phyloP scores from a whole-genome alignment of 345 rosid genomes.

The Aquilaria yunnanensis region DNA sequence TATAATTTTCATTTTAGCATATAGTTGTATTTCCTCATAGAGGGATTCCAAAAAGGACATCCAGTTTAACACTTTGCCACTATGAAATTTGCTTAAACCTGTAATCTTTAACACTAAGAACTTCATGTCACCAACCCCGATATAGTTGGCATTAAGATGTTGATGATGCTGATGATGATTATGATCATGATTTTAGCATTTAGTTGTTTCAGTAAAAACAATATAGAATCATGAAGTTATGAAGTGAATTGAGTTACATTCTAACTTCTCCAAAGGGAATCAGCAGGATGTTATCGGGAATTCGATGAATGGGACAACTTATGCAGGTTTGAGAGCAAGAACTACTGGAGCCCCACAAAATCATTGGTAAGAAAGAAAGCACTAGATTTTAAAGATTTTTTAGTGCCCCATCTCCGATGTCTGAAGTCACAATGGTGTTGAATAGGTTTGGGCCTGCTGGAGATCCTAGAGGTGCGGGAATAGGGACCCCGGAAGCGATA shows the following conservation, averaged over 20 bases:
- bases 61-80: neutral
- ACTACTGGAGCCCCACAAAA: slow-evolving; percentile 99
- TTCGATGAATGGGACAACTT: slow-evolving; percentile 89
- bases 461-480: slow-evolving; percentile 98
- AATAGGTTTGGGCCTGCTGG: slow-evolving; percentile 98
- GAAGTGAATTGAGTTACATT: neutral
- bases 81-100: neutral
- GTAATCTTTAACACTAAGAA: no score
- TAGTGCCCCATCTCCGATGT: neutral
- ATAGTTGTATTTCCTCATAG: no score
- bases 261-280: slow-evolving; percentile 5
- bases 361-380: slow-evolving; percentile 58
- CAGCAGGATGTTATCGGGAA: slow-evolving; percentile 86
- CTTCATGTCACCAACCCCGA: no score
- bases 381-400: neutral
- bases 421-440: neutral
- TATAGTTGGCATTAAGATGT: no score
- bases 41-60: no score
- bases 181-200: no score
- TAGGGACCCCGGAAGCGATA: slow-evolving; percentile 97
- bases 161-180: no score
- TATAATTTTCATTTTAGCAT: neutral
- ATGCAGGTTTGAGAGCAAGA: slow-evolving; percentile 92
- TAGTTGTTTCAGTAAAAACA: no score
- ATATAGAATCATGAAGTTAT: no score